Base-by-base conservation (phyloP, 768 basidiomycete genomes). In the Boletus reticulatus region DNA sequence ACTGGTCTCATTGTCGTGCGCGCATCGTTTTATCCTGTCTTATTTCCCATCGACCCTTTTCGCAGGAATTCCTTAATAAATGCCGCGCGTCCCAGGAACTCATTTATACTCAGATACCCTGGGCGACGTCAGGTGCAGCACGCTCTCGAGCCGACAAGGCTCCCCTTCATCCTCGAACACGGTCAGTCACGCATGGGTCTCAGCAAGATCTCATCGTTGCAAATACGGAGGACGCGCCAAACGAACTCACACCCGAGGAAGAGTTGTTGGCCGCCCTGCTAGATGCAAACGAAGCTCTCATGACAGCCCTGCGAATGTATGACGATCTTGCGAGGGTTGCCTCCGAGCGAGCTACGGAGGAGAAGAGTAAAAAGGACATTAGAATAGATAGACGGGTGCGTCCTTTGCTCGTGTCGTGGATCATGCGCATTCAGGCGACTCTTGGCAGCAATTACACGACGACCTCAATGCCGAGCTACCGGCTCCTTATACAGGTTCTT, bases 111-210 rank as follows among this genome's bases (percentile, higher is more conserved):
- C 94, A 95, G 71, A 94, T 97, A 62, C 85, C 89, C 8, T 96
- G 94, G 94, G 94, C 94, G 4, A 81, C 85, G 20, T 85, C 92
- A 1, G 82, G 86, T 14, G 93, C 93, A 2, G 87, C 89, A 61
- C 83, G 83, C 44, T 88, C 88, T 9, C 78, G 89, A 34, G 62
- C 65, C 13, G 70, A 60, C 58, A 66, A 12, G 69, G 65, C 19
- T 62, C 57, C 13, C n/a, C 14, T 34, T 36, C 57, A 55, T 19
- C 52, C 52, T 24, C 59, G 48, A 47, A 46, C 61, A 58, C 42
- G 66, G 67, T 54, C 59, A n/a, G 38, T 54, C 41, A 52, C 47
- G 0, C 62, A 68, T 37, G 69, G 49, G 9, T 59, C 61, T 9
- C 65, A 64, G 38, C 62, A 53, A 49, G 62, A 68, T 29, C 47